These are phyloP conservation scores for Fusarium aywerte DNA, from an alignment of 2,329 filamentous ascomycete species.

Conservation along the genomic window DNA sequence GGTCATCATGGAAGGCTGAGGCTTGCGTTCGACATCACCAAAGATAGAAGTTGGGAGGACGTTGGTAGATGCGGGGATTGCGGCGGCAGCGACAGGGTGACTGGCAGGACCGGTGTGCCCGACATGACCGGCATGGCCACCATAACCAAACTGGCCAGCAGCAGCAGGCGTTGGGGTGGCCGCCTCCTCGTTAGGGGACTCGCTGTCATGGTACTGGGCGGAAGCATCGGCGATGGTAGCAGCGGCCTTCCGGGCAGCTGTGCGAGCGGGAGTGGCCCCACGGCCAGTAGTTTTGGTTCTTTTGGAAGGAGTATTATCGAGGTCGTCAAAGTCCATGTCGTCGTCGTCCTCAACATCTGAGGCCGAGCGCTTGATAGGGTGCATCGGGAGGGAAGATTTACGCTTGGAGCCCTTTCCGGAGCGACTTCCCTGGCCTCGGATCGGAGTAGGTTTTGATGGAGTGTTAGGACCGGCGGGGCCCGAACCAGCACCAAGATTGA, in stretches of 20 bases:
- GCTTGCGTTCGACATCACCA: conserved; percentile 38
- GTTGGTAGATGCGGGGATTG: background rate
- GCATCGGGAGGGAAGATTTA: conserved; percentile 19
- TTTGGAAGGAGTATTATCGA: conserved; percentile 55
- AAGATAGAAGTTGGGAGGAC: conserved; percentile 35
- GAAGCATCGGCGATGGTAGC: conserved; percentile 50
- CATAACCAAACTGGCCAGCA: background rate
- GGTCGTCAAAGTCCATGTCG: conserved; percentile 47
- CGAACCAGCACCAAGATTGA: conserved; percentile 46
- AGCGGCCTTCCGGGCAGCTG: conserved; percentile 49
- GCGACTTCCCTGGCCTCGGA: conserved; percentile 39
- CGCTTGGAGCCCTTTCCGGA: conserved; percentile 47
- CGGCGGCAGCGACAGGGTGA: background rate
- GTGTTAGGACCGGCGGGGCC: conserved; percentile 45
- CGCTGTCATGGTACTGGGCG: conserved; percentile 46
- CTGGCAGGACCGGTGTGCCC: background rate
- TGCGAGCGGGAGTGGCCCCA: conserved; percentile 46
- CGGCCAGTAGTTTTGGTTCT: conserved; percentile 44
- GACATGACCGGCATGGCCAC: too few species aligned
- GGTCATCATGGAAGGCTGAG: background rate
- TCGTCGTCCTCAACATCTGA: conserved; percentile 46
- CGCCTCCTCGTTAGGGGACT: conserved; percentile 43
- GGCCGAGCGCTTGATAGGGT: conserved; percentile 45
- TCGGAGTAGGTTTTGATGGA: conserved; percentile 45
- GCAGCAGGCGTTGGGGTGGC: conserved; percentile 17